A percentile compares a stretch with the other conserved stretches of the same genome.
Evolutionary conservation across 192 early-diverging fungal genomes (phyloP).

Genomic region (Coemansia sp.): DNA sequence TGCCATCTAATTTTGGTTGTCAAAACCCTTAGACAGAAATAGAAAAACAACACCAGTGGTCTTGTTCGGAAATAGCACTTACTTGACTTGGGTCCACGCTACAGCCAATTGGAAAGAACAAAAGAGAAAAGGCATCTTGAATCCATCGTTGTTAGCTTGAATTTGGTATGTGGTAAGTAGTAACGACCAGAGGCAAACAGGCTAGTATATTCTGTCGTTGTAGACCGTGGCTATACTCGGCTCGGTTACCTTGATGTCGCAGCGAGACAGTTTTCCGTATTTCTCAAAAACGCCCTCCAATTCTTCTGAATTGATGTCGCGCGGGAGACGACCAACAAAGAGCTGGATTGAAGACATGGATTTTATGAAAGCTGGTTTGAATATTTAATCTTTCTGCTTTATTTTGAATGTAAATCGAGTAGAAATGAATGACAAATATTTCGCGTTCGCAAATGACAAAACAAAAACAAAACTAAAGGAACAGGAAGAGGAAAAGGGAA

Average conservation of each 20-base stretch:
- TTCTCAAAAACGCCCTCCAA: constrained; percentile 38
- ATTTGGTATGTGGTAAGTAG: not conserved
- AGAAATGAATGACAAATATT: too few species aligned
- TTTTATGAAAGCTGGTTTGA: not conserved
- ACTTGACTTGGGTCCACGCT: constrained; percentile 34
- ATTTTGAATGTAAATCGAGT: not conserved
- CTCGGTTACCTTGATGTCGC: constrained; percentile 42
- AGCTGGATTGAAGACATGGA: constrained; percentile 16
- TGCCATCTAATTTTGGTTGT: not conserved
- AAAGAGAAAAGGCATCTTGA: not conserved
- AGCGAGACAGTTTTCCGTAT: constrained; percentile 44
- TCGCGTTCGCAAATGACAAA: too few species aligned
- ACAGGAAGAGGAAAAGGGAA: not conserved
- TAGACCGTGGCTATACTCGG: not conserved
- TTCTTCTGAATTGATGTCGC: constrained; percentile 23
- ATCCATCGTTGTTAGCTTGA: not conserved
- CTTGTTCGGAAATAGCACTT: constrained; percentile 1
- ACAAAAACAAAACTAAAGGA: not conserved
- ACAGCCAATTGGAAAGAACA: constrained; percentile 1
- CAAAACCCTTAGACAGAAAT: not conserved
- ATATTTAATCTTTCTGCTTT: not conserved
- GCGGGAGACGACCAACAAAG: constrained; percentile 49
- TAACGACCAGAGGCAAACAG: not conserved
- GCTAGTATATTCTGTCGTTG: not conserved
- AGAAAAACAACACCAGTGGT: not conserved